Base-by-base conservation (phyloP, 2,329 filamentous ascomycete species). In the Simplicillium aogashimaense region DNA sequence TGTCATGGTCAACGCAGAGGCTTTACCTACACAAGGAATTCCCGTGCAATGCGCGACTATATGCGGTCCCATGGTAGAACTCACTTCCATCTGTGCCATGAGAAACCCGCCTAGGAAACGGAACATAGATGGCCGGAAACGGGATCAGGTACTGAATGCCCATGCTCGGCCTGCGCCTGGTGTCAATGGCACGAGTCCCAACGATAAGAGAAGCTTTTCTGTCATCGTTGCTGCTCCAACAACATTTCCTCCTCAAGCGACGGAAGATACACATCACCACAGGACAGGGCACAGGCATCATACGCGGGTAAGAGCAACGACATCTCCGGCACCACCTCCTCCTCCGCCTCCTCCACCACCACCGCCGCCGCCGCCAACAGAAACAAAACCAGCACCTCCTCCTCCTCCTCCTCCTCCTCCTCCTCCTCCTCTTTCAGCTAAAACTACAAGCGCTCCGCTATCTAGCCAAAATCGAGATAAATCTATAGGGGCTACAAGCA, bases 31-130 rank as follows among this genome's bases (percentile, higher is more conserved):
- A 11, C 50, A 60, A 16, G 57, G 62, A 18, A 58, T 66, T 13
- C 63, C 63, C 28, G 42, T 64, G 16, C 51, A 53, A 39, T 66
- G 63, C 43, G 60, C 60, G 29, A 58, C 57, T 31, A 65, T 66
- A 38, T 66, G 63, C 50, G 63, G 62, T 4, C 63, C 63, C 38
- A 58, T 66, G 37, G 61, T 66, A 41, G 63, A 66, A 49, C 49
- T 66, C n/a, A 59, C 60, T 28, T 50, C 50, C 9, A 55, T 56
- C 35, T 66, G 63, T 25, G 20, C 20, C 5, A 25, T 25, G 20
- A 25, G 20, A 9, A 25, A 25, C 6, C 9, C 20, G 20, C 20
- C 20, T 25, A 25, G 20, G 20, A 25, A 25, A 25, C 20, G 20
- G 20, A 25, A 25, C 5, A 9, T 25, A 25, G 41, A 52, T 8